Evolutionary conservation across 1,284 basidiomycete genomes (phyloP), one percentile per base, ranked within the genome.

Genomic region (Ustilago vetiveriae): DNA sequence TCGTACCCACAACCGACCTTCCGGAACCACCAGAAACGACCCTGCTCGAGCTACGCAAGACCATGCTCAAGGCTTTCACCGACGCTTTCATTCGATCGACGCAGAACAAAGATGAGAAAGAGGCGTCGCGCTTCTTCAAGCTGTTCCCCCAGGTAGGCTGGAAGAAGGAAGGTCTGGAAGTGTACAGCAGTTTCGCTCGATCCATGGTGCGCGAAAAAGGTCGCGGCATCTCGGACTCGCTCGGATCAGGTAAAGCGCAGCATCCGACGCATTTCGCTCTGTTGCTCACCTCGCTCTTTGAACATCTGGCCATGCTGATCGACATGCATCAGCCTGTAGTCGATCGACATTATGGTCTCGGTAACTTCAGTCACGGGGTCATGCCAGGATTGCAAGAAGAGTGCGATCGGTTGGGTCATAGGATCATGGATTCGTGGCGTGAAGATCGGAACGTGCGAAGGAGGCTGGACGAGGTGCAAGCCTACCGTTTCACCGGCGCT

Each of bases 281-380:
- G 35, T 55, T 80, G 8, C 70, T 79, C 22, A 97, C 94, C 0
- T 89, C 90, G 2, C 86, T 99, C 0, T 94, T 98, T 72, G 96
- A 99, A 83, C 91, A 90, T 51, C 90, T 98, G 38, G 96, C 95
- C 1, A 88, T 92, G 84, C 93, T 99, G 63, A 90, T 98, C 36
- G 94, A 95, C 76, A 94, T 97, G 79, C 96, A 99, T 81, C 94
- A 96, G 77, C 92, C 94, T 1, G 88, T 98, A 1, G 95, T 99
- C 0, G 94, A 98, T 82, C 95, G 95, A 82, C 96, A 98, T 82
- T 98, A 98, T 76, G 96, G 76, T 1, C 36, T 40, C 2, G 65
- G 77, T 3, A 54, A 75, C 19, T 82, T 82, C 44, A 60, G 67
- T 0, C 66, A 67, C 13, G 78, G 79, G 9, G 82, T 98, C 14